A percentile compares a stretch with the other conserved stretches of the same genome.
These are phyloP conservation scores for Dalbergia cultrata DNA, from an alignment of 306 rosid genomes.

Conservation along the genomic window DNA sequence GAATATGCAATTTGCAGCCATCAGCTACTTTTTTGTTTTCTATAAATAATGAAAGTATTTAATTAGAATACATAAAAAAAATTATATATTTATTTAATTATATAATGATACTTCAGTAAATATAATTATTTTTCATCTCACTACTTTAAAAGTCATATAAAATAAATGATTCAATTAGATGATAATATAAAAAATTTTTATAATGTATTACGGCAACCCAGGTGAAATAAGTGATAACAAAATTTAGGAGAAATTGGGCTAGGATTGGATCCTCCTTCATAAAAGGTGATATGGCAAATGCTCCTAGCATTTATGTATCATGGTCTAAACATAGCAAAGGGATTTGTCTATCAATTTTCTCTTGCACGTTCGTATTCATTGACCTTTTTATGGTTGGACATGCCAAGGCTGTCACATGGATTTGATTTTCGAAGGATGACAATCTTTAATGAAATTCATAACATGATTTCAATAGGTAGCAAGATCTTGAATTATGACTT, in stretches of 20 bases:
- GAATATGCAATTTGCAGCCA: constrained; percentile 6
- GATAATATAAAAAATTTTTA: no score
- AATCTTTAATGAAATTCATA: no score
- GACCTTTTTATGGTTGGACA: background rate
- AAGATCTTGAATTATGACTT: no score
- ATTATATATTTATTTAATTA: no score
- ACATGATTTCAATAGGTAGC: background rate
- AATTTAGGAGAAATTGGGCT: background rate
- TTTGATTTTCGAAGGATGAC: no score
- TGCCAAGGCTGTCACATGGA: background rate
- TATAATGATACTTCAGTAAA: no score
- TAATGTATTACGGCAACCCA: background rate
- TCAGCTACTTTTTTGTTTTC: background rate
- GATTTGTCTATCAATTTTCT: background rate
- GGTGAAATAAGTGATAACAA: background rate
- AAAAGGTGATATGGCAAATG: background rate
- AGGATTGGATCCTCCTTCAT: background rate
- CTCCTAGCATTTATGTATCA: background rate
- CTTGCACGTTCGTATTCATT: background rate
- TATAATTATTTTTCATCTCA: no score
- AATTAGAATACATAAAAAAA: no score
- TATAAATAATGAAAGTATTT: background rate
- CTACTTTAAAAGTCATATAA: no score
- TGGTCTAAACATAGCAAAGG: background rate
- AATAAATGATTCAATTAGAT: no score